These are phyloP conservation scores for Pyropia haitanensis DNA, from an alignment of 23 red algal genomes.

Conservation along the genomic window DNA sequence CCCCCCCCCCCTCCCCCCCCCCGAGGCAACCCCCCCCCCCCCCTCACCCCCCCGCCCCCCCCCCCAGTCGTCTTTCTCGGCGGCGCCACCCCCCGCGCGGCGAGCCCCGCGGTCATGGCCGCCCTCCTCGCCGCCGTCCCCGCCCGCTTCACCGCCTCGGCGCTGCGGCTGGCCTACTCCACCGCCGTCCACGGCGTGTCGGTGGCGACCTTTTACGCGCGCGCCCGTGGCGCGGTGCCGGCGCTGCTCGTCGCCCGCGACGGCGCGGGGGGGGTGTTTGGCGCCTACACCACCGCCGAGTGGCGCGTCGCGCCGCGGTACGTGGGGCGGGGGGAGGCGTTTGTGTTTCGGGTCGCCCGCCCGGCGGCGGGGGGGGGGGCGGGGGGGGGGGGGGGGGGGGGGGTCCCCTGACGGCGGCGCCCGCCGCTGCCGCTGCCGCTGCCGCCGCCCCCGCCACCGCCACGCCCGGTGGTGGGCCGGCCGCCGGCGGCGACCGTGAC, in stretches of 20 bases:
- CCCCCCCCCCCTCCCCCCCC: too few species aligned
- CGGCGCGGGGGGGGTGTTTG: conserved; percentile 42
- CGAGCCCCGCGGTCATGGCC: neutral
- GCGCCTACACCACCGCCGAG: conserved; percentile 39
- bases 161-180: conserved; percentile 60
- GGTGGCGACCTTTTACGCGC: conserved; percentile 55
- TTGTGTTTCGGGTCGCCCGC: conserved; percentile 40
- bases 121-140: conserved; percentile 33
- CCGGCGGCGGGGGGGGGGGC: too few species aligned
- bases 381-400: too few species aligned
- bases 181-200: conserved; percentile 62
- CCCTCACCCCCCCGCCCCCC: too few species aligned
- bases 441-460: too few species aligned
- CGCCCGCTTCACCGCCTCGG: conserved; percentile 28
- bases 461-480: too few species aligned
- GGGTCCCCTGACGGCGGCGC: too few species aligned
- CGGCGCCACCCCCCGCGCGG: too few species aligned
- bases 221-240: conserved; percentile 28
- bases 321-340: conserved; percentile 58
- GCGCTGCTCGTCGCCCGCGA: conserved; percentile 47
- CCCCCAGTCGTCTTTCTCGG: too few species aligned
- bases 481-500: too few species aligned
- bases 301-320: conserved; percentile 43
- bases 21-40: too few species aligned
- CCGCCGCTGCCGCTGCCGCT: too few species aligned